Percentiles rank a stretch among this genome's conserved stretches.
phyloP scores from a whole-genome alignment of 176 grass and related monocot species.

The Poa annua region DNA sequence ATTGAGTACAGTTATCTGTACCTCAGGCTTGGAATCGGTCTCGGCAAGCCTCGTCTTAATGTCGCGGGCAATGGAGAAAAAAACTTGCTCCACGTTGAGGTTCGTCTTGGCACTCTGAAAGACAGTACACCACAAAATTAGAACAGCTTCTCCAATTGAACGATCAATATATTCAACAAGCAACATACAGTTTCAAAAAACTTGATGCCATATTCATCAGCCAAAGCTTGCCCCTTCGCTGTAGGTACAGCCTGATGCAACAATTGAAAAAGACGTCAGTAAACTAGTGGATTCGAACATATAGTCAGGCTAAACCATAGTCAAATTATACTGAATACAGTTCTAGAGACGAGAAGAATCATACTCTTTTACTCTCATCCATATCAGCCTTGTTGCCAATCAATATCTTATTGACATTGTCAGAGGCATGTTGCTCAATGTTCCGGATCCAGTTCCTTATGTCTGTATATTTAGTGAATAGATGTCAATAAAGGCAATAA shows the following conservation, averaged over 20 bases:
- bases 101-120: slow-evolving; percentile 96
- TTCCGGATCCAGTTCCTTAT: slow-evolving; percentile 99
- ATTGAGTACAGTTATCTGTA: slow-evolving; percentile 28
- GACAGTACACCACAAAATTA: not conserved
- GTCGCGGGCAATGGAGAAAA: slow-evolving; percentile 92
- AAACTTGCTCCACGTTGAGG: slow-evolving; percentile 94
- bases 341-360: not conserved
- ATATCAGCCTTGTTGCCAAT: slow-evolving; percentile 98
- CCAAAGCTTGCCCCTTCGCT: slow-evolving; percentile 89
- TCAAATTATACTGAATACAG: slow-evolving; percentile 25
- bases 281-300: slow-evolving; percentile 22
- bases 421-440: slow-evolving; percentile 97
- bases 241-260: slow-evolving; percentile 87
- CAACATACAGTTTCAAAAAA: slow-evolving; percentile 96
- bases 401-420: slow-evolving; percentile 97
- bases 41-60: slow-evolving; percentile 89
- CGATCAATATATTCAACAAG: not conserved
- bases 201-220: slow-evolving; percentile 97
- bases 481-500: slow-evolving; percentile 39
- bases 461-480: slow-evolving; percentile 47
- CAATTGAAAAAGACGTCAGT: not conserved
- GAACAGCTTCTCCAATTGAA: not conserved
- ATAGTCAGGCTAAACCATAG: not conserved
- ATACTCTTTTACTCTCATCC: slow-evolving; percentile 95
- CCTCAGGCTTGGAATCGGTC: slow-evolving; percentile 87